These are phyloP conservation scores for Heritiera littoralis DNA, from an alignment of 345 rosid genomes.

Conservation along the genomic window DNA sequence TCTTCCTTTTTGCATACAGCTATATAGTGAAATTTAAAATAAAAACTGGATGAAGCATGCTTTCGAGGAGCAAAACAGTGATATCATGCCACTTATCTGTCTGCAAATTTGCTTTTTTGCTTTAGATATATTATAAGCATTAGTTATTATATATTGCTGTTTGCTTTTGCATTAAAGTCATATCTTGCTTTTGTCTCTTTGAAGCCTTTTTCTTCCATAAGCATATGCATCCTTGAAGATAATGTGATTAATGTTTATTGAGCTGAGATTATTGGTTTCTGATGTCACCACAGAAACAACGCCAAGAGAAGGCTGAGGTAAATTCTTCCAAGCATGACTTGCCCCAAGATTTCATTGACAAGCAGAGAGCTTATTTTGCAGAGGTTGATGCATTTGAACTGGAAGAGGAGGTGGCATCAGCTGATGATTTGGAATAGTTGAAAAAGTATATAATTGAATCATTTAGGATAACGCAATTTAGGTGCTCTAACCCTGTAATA, in stretches of 20 bases:
- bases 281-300: not conserved
- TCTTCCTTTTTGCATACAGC: not conserved
- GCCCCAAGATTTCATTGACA: slow-evolving; percentile 17
- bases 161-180: not conserved
- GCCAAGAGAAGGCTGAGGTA: not conserved
- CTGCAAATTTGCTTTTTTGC: not conserved
- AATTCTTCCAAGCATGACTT: not conserved
- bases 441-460: not conserved
- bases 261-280: not conserved
- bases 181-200: not conserved
- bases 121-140: not conserved
- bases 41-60: not conserved
- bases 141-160: not conserved
- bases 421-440: slow-evolving; percentile 11
- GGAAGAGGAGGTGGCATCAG: slow-evolving; percentile 15
- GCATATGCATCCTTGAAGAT: not conserved
- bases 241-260: not conserved
- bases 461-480: not conserved
- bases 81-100: not conserved
- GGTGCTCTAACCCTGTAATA: not conserved
- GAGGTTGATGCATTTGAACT: slow-evolving; percentile 11
- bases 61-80: not conserved
- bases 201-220: not conserved
- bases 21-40: not conserved
- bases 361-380: slow-evolving; percentile 18